Percentiles rank a stretch among this genome's conserved stretches.
Conservation (phyloP, 768 basidiomycete species). For the Tephrocybe sp. region DNA sequence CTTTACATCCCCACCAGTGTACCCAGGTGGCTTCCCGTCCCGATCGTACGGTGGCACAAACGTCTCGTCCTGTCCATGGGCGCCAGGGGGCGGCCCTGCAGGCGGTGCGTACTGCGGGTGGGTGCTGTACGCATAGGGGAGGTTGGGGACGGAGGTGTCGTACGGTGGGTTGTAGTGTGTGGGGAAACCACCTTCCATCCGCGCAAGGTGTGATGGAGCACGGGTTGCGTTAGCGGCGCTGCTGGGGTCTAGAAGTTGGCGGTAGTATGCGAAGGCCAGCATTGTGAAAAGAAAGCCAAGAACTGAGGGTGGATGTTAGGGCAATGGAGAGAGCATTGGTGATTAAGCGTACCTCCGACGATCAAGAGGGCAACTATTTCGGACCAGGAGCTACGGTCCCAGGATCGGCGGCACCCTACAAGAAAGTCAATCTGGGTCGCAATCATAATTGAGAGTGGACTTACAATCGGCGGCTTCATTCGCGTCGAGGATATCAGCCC, state of each 20-base stretch:
- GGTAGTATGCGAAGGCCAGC: conserved; percentile 70
- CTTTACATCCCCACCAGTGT: conserved; percentile 33
- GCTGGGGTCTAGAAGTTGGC: conserved; percentile 71
- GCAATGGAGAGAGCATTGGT: neutral
- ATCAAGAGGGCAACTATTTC: conserved; percentile 66
- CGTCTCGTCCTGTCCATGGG: conserved; percentile 28
- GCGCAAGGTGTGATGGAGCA: conserved; percentile 39
- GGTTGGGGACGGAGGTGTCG: conserved; percentile 35
- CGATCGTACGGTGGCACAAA: conserved; percentile 34
- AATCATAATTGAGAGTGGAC: conserved; percentile 14
- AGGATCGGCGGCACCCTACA: conserved; percentile 62
- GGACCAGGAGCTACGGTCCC: conserved; percentile 65
- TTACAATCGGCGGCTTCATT: conserved; percentile 49
- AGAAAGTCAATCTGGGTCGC: conserved; percentile 11
- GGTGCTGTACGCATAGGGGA: conserved; percentile 28
- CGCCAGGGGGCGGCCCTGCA: conserved; percentile 47
- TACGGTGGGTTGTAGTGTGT: conserved; percentile 64
- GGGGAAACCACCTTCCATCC: conserved; percentile 36
- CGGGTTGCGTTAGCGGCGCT: conserved; percentile 52
- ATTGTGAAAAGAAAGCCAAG: conserved; percentile 61
- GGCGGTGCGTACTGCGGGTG: conserved; percentile 46
- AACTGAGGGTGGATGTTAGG: conserved; percentile 33
- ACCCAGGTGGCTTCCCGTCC: conserved; percentile 53
- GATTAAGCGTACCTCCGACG: conserved; percentile 47
- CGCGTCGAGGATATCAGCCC: conserved; percentile 26